Evolutionary conservation across 768 basidiomycete genomes (phyloP).

Genomic region (Saitozyma podzolica): DNA sequence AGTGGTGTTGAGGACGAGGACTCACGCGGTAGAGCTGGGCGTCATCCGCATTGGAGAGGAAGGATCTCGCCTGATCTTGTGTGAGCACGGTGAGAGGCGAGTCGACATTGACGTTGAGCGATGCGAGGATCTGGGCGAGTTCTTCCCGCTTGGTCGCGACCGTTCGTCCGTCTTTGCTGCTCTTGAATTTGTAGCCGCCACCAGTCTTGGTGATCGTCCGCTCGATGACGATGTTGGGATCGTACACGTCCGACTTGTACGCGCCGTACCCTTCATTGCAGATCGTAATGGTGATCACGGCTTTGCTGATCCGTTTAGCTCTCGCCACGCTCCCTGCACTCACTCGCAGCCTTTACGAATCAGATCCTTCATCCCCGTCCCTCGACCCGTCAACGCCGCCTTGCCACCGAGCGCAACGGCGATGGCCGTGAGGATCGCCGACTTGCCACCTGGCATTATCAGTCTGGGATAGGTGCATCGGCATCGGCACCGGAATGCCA

Average conservation of each 20-base stretch:
- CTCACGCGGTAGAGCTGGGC: constrained; percentile 84
- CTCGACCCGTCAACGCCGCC: constrained; percentile 85
- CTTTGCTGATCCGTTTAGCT: constrained; percentile 54
- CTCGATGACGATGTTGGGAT: constrained; percentile 78
- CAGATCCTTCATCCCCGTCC: constrained; percentile 76
- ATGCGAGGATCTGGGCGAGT: constrained; percentile 81
- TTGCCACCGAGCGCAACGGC: constrained; percentile 93
- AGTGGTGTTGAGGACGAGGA: neutral
- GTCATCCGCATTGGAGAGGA: constrained; percentile 77
- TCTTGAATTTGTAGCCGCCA: constrained; percentile 78
- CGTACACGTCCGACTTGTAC: constrained; percentile 74
- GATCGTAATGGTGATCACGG: constrained; percentile 76
- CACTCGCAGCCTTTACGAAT: constrained; percentile 80
- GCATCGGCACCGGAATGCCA: constrained; percentile 10
- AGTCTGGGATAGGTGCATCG: constrained; percentile 23
- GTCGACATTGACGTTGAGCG: constrained; percentile 82
- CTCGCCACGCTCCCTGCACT: constrained; percentile 32
- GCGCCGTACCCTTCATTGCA: constrained; percentile 92
- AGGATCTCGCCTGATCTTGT: constrained; percentile 72
- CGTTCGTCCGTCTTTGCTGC: constrained; percentile 60
- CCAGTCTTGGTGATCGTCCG: constrained; percentile 79
- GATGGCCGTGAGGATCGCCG: constrained; percentile 88
- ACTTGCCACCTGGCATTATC: constrained; percentile 76
- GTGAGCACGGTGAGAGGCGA: constrained; percentile 76
- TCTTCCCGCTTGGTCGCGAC: constrained; percentile 77